Evolutionary conservation across 352 stramenopile species (phyloP).

Genomic region (Globisporangium splendens): DNA sequence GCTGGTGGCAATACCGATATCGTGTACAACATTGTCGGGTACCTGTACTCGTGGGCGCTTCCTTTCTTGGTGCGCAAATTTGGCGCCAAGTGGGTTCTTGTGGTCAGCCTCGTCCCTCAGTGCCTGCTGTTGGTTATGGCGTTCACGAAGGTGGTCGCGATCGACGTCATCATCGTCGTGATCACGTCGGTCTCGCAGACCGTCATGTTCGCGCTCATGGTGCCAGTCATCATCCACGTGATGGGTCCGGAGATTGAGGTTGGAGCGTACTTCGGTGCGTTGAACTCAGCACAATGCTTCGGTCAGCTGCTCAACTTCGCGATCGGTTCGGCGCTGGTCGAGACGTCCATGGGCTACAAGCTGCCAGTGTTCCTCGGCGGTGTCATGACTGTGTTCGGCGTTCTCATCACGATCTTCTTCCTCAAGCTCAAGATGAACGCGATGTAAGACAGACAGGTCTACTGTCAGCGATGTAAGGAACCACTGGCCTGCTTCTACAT

Average conservation of each 20-base stretch:
- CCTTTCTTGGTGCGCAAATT: constrained; percentile 31
- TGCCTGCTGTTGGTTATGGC: constrained; percentile 39
- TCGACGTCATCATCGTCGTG: constrained; percentile 34
- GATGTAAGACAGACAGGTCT: constrained; percentile 47
- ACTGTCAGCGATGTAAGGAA: too few species aligned
- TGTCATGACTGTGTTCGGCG: constrained; percentile 43
- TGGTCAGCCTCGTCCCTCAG: constrained; percentile 33
- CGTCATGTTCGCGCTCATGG: constrained; percentile 42
- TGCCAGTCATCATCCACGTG: constrained; percentile 46
- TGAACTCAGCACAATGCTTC: constrained; percentile 50
- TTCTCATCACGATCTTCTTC: constrained; percentile 47
- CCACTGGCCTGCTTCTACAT: too few species aligned
- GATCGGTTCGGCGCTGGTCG: constrained; percentile 33
- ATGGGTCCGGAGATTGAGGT: constrained; percentile 34
- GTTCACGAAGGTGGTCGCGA: constrained; percentile 27
- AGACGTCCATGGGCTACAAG: constrained; percentile 20
- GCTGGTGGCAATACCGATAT: constrained; percentile 41
- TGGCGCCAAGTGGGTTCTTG: constrained; percentile 31
- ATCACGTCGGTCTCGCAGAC: constrained; percentile 38
- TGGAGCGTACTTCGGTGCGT: constrained; percentile 44
- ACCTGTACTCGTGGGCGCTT: constrained; percentile 41
- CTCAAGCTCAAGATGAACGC: constrained; percentile 77
- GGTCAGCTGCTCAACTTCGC: constrained; percentile 56
- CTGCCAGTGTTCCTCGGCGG: constrained; percentile 28
- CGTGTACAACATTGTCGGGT: constrained; percentile 36